A percentile compares a stretch with the other conserved stretches of the same genome.
phyloP scores from a whole-genome alignment of 495 filamentous ascomycete genomes.

The Tuber microsphaerosporum region DNA sequence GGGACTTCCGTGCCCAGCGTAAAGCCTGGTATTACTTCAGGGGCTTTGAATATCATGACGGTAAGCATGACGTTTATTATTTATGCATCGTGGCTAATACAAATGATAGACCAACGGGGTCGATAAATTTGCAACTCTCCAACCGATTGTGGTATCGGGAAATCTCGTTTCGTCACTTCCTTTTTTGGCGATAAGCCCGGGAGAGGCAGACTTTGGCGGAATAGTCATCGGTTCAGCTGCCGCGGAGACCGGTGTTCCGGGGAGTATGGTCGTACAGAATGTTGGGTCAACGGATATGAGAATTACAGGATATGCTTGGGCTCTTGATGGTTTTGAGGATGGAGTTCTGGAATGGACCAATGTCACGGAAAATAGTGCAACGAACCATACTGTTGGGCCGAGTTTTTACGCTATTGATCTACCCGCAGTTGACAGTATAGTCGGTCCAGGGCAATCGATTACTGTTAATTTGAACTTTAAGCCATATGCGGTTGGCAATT shows the following conservation, averaged over 20 bases:
- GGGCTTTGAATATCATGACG: slow-evolving; percentile 14
- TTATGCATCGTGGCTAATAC: not conserved
- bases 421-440: slow-evolving; percentile 35
- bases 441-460: slow-evolving; percentile 36
- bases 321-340: slow-evolving; percentile 33
- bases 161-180: slow-evolving; percentile 38
- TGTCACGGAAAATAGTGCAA: slow-evolving; percentile 20
- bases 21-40: slow-evolving; percentile 11
- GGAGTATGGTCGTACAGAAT: slow-evolving; percentile 42
- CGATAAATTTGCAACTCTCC: slow-evolving; percentile 36
- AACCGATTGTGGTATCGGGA: slow-evolving; percentile 42
- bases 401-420: slow-evolving; percentile 41
- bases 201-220: slow-evolving; percentile 43
- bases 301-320: slow-evolving; percentile 44
- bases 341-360: slow-evolving; percentile 31
- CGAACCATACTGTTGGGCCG: slow-evolving; percentile 18
- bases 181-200: slow-evolving; percentile 40
- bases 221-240: slow-evolving; percentile 40
- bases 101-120: slow-evolving; percentile 38
- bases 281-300: slow-evolving; percentile 38
- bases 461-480: slow-evolving; percentile 40
- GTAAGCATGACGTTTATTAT: not conserved
- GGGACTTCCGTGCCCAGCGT: slow-evolving; percentile 34
- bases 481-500: slow-evolving; percentile 34
- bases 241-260: slow-evolving; percentile 34